These are phyloP conservation scores for Phlyctochytrium bullatum DNA, from an alignment of 192 early-diverging fungal genomes.

Conservation along the genomic window DNA sequence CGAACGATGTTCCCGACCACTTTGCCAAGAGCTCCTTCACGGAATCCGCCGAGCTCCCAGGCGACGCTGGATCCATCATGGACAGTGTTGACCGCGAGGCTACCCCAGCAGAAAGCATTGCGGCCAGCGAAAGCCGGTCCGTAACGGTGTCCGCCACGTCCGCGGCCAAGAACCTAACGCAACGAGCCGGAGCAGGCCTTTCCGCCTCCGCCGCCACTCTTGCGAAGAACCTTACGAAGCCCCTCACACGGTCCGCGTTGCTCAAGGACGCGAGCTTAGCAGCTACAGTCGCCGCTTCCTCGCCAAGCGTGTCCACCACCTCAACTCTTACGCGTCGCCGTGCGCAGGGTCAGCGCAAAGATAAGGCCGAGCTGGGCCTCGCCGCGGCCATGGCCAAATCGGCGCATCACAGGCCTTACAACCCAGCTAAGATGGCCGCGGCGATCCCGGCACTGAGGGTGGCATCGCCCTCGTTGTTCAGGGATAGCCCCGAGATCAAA, in stretches of 20 bases:
- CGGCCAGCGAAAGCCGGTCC: no score
- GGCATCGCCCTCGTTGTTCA: neutral
- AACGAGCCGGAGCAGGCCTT: neutral
- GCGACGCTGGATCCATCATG: no score
- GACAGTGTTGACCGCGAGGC: no score
- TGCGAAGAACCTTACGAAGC: neutral
- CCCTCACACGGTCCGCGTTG: neutral
- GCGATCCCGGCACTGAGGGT: conserved; percentile 14
- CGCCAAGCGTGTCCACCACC: neutral
- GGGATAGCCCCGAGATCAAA: neutral
- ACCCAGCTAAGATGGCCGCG: conserved; percentile 22
- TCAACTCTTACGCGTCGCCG: conserved; percentile 13
- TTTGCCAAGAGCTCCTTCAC: no score
- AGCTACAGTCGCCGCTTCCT: neutral
- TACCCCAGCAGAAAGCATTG: no score
- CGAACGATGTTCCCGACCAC: no score
- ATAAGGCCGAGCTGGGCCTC: conserved; percentile 9
- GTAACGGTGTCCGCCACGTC: no score
- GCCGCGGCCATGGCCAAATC: conserved; percentile 9
- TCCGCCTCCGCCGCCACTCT: neutral
- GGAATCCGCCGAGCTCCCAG: no score
- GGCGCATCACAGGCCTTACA: conserved; percentile 7
- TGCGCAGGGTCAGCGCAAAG: neutral
- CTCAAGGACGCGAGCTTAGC: neutral
- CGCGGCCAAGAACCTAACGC: neutral